Evolutionary conservation across 176 grass and related monocot species (phyloP).

Genomic region (Avena atlantica): DNA sequence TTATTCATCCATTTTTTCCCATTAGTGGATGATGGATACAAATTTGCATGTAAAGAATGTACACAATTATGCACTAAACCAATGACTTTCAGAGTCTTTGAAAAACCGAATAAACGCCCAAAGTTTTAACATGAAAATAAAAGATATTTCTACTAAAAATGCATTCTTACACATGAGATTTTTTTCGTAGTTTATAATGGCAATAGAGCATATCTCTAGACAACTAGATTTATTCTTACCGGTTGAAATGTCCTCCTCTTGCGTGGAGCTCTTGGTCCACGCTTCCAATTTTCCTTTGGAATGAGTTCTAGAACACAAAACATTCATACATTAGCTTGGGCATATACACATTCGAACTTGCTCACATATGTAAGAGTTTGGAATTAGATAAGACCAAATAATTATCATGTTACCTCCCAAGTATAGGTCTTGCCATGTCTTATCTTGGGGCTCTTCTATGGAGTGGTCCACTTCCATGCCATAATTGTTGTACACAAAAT

Average conservation of each 20-base stretch:
- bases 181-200: not conserved
- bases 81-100: not conserved
- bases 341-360: not conserved
- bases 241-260: not conserved
- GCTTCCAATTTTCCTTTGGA: not conserved
- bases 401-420: slow-evolving; percentile 9
- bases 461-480: not conserved
- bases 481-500: no score
- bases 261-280: not conserved
- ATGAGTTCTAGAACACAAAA: not conserved
- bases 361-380: not conserved
- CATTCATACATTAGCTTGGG: not conserved
- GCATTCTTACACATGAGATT: no score
- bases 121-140: not conserved
- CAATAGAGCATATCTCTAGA: no score
- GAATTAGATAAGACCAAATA: not conserved
- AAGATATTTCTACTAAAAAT: not conserved
- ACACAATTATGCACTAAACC: not conserved
- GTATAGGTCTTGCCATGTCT: not conserved
- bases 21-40: not conserved
- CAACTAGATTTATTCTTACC: no score
- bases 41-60: not conserved
- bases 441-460: not conserved
- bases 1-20: not conserved
- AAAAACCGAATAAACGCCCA: not conserved